Percentiles rank a stretch among this genome's conserved stretches.
phyloP scores from a whole-genome alignment of 1,139 yeast species.

The Sugiyamaella novakii region DNA sequence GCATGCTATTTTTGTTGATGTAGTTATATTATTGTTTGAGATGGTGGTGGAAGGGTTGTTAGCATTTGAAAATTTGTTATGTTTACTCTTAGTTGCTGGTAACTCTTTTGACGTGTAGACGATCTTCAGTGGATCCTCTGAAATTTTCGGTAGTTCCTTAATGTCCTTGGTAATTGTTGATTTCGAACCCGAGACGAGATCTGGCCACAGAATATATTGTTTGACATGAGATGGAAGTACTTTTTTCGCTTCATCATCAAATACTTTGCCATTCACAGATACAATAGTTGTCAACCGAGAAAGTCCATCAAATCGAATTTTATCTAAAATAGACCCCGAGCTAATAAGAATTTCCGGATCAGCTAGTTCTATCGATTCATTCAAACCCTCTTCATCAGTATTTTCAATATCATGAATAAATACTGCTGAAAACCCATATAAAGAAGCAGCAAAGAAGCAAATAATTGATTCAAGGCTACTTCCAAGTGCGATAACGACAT shows the following conservation, averaged over 20 bases:
- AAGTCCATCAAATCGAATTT: constrained; percentile 1
- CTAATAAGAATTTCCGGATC: constrained; percentile 16
- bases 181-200: constrained; percentile 11
- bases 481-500: constrained; percentile 34
- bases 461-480: constrained; percentile 32
- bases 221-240: constrained; percentile 2
- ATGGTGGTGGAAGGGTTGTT: constrained; percentile 6
- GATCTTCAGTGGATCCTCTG: constrained; percentile 20
- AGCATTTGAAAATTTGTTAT: constrained; percentile 5
- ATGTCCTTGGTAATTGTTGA: background rate
- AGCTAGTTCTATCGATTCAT: constrained; percentile 8
- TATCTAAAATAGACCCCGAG: constrained; percentile 17
- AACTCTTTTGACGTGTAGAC: constrained; percentile 13
- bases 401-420: constrained; percentile 13
- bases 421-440: constrained; percentile 19
- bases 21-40: background rate
- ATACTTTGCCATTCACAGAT: constrained; percentile 17
- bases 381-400: constrained; percentile 15
- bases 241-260: constrained; percentile 1
- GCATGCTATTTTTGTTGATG: constrained; percentile 19
- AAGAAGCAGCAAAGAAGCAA: constrained; percentile 22
- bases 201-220: constrained; percentile 18
- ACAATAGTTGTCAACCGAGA: constrained; percentile 1
- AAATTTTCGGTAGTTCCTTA: background rate
- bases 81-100: constrained; percentile 18